phyloP scores from a whole-genome alignment of 768 basidiomycete species.

The Rubroboletus pulcherrimus region DNA sequence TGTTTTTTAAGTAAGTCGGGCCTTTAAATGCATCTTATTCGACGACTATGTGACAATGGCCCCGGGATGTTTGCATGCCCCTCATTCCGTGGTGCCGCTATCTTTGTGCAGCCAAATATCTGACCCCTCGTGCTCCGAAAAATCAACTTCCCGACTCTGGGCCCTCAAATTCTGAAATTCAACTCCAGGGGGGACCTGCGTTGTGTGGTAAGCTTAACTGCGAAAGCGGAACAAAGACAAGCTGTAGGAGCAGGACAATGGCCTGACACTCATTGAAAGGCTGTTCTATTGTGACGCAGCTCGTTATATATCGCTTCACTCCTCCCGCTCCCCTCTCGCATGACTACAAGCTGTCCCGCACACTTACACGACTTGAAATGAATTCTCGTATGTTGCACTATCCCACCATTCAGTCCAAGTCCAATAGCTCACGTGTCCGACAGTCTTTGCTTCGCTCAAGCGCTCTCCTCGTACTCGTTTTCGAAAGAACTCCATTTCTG shows the following conservation, averaged over 20 bases:
- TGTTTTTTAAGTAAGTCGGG: neutral
- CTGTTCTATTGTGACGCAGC: too few species aligned
- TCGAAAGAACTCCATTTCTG: slow-evolving; percentile 19
- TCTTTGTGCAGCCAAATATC: neutral
- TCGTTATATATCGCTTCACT: too few species aligned
- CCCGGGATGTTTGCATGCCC: too few species aligned
- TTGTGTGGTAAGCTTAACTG: slow-evolving; percentile 2
- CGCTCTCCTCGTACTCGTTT: slow-evolving; percentile 23
- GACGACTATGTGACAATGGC: neutral
- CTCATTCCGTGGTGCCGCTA: neutral
- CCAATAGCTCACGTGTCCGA: neutral
- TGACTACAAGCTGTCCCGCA: neutral
- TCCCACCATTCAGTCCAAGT: neutral
- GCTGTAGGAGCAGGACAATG: too few species aligned
- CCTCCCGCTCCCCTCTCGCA: slow-evolving; percentile 4
- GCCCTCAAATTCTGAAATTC: neutral
- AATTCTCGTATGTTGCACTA: slow-evolving; percentile 15
- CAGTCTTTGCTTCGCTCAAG: slow-evolving; percentile 27
- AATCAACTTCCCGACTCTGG: neutral
- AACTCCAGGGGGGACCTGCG: neutral
- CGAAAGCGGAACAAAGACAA: too few species aligned
- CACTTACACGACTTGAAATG: slow-evolving; percentile 18
- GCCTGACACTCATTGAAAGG: too few species aligned
- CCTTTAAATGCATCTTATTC: slow-evolving; percentile 1
- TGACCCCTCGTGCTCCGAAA: neutral